Conservation (phyloP, 179 eudicot genomes). For the Spergularia azorica region DNA sequence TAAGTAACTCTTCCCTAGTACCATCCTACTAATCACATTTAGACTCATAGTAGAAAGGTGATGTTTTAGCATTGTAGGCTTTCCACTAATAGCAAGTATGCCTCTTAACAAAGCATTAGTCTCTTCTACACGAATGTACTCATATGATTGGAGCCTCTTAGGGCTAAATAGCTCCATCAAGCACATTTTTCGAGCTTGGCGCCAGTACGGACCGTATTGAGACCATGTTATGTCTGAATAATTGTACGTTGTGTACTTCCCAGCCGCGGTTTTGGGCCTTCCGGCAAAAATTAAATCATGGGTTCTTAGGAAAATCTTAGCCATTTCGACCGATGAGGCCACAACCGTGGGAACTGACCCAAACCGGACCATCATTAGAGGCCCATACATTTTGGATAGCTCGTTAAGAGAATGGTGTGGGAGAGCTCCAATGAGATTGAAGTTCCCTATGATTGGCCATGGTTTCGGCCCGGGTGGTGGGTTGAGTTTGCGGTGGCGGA, state of each 20-base stretch:
- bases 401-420: conserved; percentile 56
- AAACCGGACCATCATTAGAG: conserved; percentile 48
- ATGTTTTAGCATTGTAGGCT: conserved; percentile 33
- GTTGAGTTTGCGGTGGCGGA: conserved; percentile 32
- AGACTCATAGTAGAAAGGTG: conserved; percentile 37
- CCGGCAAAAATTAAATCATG: conserved; percentile 50
- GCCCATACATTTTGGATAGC: conserved; percentile 46
- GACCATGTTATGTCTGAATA: conserved; percentile 60
- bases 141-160: conserved; percentile 47
- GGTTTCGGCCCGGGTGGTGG: conserved; percentile 77
- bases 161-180: conserved; percentile 54
- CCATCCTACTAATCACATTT: conserved; percentile 54
- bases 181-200: conserved; percentile 60
- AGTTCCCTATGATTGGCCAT: conserved; percentile 92
- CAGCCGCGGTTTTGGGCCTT: conserved; percentile 62
- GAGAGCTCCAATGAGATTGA: conserved; percentile 56
- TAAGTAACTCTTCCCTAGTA: conserved; percentile 43
- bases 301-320: conserved; percentile 57
- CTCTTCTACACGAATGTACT: conserved; percentile 57
- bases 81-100: conserved; percentile 7
- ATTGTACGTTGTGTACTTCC: conserved; percentile 55
- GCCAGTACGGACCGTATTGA: conserved; percentile 75
- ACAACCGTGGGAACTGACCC: conserved; percentile 52
- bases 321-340: conserved; percentile 66
- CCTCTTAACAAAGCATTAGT: conserved; percentile 25